These are phyloP conservation scores for Dioscorea dumetorum DNA, from an alignment of 106 monocot genomes.

Conservation along the genomic window DNA sequence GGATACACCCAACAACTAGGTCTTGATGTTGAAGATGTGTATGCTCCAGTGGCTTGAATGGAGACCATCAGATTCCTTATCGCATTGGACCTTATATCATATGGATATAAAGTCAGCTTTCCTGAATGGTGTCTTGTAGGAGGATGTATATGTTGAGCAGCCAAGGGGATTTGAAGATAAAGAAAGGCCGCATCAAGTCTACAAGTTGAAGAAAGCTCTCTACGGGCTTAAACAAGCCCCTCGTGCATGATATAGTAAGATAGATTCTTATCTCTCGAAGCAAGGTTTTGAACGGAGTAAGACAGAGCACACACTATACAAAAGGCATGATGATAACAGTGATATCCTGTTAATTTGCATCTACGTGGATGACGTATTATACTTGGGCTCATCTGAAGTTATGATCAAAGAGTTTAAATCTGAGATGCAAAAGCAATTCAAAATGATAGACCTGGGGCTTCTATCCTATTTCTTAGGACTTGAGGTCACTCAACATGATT, in stretches of 20 bases:
- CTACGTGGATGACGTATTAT: background rate
- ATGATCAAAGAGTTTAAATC: background rate
- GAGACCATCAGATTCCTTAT: background rate
- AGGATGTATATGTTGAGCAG: background rate
- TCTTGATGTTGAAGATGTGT: background rate
- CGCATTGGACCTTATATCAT: background rate
- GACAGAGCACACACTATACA: background rate
- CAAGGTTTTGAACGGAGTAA: background rate
- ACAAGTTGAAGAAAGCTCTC: conserved; percentile 1
- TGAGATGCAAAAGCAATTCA: background rate
- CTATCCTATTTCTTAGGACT: background rate
- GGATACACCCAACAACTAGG: background rate
- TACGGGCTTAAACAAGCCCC: background rate
- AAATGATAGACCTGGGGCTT: background rate
- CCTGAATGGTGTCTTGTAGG: background rate
- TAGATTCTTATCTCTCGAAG: background rate
- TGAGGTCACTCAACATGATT: too few species aligned
- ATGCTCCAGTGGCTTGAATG: background rate
- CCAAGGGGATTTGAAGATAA: background rate
- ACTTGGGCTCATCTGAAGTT: background rate
- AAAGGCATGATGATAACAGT: background rate
- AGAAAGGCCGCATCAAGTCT: background rate
- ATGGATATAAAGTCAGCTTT: background rate
- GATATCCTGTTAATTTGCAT: background rate
- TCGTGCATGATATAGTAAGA: background rate